These are phyloP conservation scores for Myxozyma sirexii DNA, from an alignment of 805 yeast species.

Conservation along the genomic window DNA sequence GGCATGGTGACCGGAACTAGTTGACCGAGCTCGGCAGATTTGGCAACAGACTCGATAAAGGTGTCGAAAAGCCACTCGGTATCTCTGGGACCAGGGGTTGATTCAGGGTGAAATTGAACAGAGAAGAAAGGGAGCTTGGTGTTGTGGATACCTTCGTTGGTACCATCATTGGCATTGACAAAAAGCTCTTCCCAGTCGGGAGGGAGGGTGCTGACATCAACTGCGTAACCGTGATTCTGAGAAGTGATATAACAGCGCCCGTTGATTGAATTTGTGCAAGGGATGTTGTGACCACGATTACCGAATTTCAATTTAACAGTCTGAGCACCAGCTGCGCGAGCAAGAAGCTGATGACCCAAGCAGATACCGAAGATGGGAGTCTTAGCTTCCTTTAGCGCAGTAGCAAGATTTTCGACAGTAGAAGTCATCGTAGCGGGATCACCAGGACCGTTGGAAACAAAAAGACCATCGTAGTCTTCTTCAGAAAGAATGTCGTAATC, in stretches of 20 bases:
- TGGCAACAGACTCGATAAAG: conserved; percentile 76
- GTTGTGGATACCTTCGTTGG: conserved; percentile 98
- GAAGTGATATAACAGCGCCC: conserved; percentile 98
- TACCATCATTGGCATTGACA: conserved; percentile 93
- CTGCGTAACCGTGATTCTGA: conserved; percentile 98
- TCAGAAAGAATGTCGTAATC: conserved; percentile 72
- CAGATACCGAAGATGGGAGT: conserved; percentile 98
- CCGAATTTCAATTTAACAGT: conserved; percentile 95
- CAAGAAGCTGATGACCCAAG: conserved; percentile 94
- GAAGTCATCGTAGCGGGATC: conserved; percentile 86
- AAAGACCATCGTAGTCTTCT: conserved; percentile 91
- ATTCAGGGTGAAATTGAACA: conserved; percentile 99
- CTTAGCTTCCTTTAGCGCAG: conserved; percentile 62
- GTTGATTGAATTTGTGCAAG: conserved; percentile 84
- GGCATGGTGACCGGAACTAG: conserved; percentile 84
- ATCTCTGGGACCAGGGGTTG: conserved; percentile 99
- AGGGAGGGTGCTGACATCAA: conserved; percentile 74
- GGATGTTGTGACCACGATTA: conserved; percentile 98
- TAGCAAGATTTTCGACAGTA: conserved; percentile 62
- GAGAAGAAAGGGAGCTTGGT: conserved; percentile 87
- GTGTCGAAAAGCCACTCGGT: conserved; percentile 96
- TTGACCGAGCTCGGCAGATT: conserved; percentile 51
- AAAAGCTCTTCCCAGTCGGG: conserved; percentile 91
- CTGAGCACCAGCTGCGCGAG: conserved; percentile 91
- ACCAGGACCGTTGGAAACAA: conserved; percentile 94